phyloP scores from a whole-genome alignment of 2,329 filamentous ascomycete genomes.

The Helicocarpus griseus region DNA sequence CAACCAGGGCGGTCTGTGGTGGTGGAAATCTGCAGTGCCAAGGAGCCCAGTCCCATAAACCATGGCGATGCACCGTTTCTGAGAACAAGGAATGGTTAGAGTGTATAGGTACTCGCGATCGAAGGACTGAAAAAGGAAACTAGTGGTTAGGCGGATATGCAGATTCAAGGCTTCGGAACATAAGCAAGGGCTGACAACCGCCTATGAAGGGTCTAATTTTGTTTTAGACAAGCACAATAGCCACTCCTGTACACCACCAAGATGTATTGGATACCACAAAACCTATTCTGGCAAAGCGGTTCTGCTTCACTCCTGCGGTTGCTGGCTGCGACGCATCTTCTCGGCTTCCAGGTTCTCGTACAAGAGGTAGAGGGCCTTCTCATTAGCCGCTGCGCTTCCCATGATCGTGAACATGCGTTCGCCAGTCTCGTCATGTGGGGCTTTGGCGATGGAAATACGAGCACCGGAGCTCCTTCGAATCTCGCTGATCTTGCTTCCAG shows the following conservation, averaged over 20 bases:
- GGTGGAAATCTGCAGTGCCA: neutral
- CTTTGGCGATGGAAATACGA: conserved; percentile 94
- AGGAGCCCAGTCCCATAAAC: neutral
- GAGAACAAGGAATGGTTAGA: neutral
- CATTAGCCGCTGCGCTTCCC: conserved; percentile 85
- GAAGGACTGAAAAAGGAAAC: neutral
- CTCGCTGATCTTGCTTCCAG: conserved; percentile 94
- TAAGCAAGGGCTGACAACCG: neutral
- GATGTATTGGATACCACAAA: neutral
- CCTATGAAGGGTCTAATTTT: neutral
- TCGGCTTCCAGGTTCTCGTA: conserved; percentile 99
- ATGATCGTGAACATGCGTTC: conserved; percentile 99
- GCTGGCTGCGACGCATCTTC: conserved; percentile 94
- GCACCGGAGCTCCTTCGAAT: conserved; percentile 95
- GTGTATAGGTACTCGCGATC: neutral
- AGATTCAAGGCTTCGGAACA: neutral
- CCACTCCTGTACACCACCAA: neutral
- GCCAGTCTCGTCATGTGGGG: conserved; percentile 91
- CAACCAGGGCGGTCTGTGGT: neutral
- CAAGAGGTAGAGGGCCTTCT: conserved; percentile 87
- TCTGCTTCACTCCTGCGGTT: conserved; percentile 45
- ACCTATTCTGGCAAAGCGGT: neutral
- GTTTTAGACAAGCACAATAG: neutral
- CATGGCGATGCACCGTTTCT: neutral
- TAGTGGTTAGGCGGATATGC: neutral